phyloP scores from a whole-genome alignment of 352 stramenopile species.

The Globisporangium irregulare region DNA sequence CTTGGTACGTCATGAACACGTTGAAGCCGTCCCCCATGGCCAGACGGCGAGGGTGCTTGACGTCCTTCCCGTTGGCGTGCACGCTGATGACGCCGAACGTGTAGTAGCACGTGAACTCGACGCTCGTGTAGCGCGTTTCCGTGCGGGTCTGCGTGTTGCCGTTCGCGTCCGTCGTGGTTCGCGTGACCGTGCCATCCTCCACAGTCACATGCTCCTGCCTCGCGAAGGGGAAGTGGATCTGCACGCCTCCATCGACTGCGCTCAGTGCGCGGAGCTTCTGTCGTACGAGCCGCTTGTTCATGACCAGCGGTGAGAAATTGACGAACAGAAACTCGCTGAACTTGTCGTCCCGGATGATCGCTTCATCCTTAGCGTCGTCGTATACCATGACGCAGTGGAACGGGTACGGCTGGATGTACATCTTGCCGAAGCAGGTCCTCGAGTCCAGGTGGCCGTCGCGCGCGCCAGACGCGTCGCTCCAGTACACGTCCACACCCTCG shows the following conservation, averaged over 20 bases:
- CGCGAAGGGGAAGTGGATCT: conserved; percentile 33
- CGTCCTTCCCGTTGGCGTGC: conserved; percentile 13
- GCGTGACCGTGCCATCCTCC: conserved; percentile 25
- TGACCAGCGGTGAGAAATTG: conserved; percentile 34
- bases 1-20: conserved; percentile 37
- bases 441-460: conserved; percentile 37
- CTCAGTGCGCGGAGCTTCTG: conserved; percentile 39
- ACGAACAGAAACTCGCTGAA: conserved; percentile 26
- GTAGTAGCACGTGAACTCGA: conserved; percentile 39
- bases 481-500: conserved; percentile 51
- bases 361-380: conserved; percentile 43
- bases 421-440: conserved; percentile 42
- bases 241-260: neutral
- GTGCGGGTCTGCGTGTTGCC: conserved; percentile 25
- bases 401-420: conserved; percentile 47
- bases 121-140: conserved; percentile 4
- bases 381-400: conserved; percentile 53
- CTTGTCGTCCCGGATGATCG: conserved; percentile 33
- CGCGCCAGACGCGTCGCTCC: conserved; percentile 26
- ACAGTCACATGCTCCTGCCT: conserved; percentile 33
- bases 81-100: conserved; percentile 21
- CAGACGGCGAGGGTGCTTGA: neutral
- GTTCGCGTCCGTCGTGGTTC: conserved; percentile 20
- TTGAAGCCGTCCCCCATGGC: conserved; percentile 42
- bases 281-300: conserved; percentile 23